Evolutionary conservation across 140 eudicot genomes (phyloP), one percentile per base, ranked within the genome.

Genomic region (Anethum foeniculum): DNA sequence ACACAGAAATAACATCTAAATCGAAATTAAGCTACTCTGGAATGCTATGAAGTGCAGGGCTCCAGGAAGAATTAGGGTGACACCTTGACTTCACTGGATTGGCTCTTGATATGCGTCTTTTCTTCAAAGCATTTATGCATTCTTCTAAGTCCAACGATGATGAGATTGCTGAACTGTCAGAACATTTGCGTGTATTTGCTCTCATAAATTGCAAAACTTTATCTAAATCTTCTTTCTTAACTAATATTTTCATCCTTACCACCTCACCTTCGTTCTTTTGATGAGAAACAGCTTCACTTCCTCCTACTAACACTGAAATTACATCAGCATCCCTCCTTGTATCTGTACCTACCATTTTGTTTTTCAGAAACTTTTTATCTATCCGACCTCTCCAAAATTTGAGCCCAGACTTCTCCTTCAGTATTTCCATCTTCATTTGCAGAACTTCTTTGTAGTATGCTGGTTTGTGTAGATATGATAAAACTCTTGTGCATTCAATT

Each of bases 21-120:
- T 27, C 12, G 4, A 14, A 27, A 71, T 46, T 81, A 43, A 75
- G 36, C 46, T 86, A 79, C 82, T 86, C 89, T 0, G 87, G 89
- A 48, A 86, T 86, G 77, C 82, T 86, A 46, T 83, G 89, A n/a
- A 86, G 87, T 11, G 56, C 87, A 64, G 89, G 89, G 47, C 76
- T 86, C 89, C 89, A 86, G 15, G 76, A 47, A 54, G 76, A 71
- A 38, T 0, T 71, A 71, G 71, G 34, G 28, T 72, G 72, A 23
- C 48, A 7, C 49, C 52, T 72, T 23, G 32, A 56, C 48, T 77
- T 83, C 18, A 21, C 65, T 43, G 41, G 75, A 23, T 16, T 71
- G 11, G 80, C 80, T 39, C 77, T 82, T 14, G 39, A 69, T 2
- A 76, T 1, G 16, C 80, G 87, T 83, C 89, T 77, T 38, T 73